These are phyloP conservation scores for Coemansia biformis DNA, from an alignment of 192 early-diverging fungal species.

Conservation along the genomic window DNA sequence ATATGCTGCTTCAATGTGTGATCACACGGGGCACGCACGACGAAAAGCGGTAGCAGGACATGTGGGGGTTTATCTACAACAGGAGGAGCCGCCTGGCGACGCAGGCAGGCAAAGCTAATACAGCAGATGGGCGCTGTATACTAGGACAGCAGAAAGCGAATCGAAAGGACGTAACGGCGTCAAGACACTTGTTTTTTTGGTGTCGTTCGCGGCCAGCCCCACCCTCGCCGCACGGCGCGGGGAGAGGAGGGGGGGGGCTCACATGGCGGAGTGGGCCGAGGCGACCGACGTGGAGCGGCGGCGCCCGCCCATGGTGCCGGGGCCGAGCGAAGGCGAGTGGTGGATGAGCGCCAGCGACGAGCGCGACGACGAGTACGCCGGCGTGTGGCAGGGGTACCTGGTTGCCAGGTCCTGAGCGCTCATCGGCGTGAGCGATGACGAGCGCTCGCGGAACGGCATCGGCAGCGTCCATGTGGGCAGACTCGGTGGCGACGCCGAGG, in stretches of 20 bases:
- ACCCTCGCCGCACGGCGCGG: not conserved
- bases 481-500: constrained; percentile 17
- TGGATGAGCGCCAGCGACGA: constrained; percentile 20
- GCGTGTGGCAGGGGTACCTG: constrained; percentile 41
- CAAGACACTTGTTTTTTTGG: not conserved
- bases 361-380: constrained; percentile 40
- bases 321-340: constrained; percentile 30
- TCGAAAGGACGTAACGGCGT: too few species aligned
- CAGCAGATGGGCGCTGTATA: too few species aligned
- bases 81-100: too few species aligned
- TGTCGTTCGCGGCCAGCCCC: too few species aligned
- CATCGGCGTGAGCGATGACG: constrained; percentile 44
- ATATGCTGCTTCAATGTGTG: too few species aligned
- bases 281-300: constrained; percentile 38
- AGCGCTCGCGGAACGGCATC: constrained; percentile 28
- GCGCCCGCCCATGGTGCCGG: constrained; percentile 29
- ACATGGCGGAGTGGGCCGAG: constrained; percentile 35
- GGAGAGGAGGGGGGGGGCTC: not conserved
- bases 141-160: too few species aligned
- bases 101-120: too few species aligned
- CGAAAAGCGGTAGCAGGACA: too few species aligned
- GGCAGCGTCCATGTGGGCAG: constrained; percentile 26
- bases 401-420: constrained; percentile 37
- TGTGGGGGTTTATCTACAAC: too few species aligned
- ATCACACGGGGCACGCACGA: too few species aligned